A percentile compares a stretch with the other conserved stretches of the same genome.
These are phyloP conservation scores for Spergularia marina DNA, from an alignment of 148 eudicot genomes.

Conservation along the genomic window DNA sequence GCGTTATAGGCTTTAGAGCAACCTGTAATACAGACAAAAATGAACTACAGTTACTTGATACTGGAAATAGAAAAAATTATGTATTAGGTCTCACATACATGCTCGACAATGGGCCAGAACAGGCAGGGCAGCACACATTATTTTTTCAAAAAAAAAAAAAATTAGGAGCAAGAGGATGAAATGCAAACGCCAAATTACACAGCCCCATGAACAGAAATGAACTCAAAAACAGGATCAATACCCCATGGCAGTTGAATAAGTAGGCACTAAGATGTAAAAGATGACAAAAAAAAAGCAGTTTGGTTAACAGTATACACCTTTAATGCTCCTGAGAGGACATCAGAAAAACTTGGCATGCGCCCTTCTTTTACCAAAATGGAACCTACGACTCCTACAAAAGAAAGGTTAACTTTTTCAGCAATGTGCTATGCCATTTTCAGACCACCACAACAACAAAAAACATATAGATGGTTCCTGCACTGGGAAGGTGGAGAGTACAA, in stretches of 20 bases:
- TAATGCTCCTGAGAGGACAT: slow-evolving; percentile 62
- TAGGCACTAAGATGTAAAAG: not conserved
- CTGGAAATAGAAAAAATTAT: not conserved
- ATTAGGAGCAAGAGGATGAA: not conserved
- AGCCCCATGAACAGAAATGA: not conserved
- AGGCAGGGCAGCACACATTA: not conserved
- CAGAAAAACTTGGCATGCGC: slow-evolving; percentile 61
- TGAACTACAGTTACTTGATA: not conserved
- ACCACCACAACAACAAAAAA: no score
- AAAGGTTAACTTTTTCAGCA: not conserved
- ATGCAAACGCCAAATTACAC: not conserved
- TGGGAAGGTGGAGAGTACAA: not conserved
- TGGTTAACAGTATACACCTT: slow-evolving; percentile 45
- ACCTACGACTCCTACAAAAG: slow-evolving; percentile 63
- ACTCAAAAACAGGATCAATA: not conserved
- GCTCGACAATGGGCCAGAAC: not conserved
- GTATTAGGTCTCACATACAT: not conserved
- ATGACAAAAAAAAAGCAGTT: not conserved
- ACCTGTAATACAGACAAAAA: slow-evolving; percentile 38
- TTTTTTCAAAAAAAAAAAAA: not conserved
- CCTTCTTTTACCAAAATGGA: slow-evolving; percentile 83
- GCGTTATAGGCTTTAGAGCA: slow-evolving; percentile 49
- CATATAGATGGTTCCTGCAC: not conserved
- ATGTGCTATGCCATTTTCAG: not conserved
- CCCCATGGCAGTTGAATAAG: not conserved